phyloP scores from a whole-genome alignment of 202 grass and related monocot genomes.

The Hordeum pubiflorum region DNA sequence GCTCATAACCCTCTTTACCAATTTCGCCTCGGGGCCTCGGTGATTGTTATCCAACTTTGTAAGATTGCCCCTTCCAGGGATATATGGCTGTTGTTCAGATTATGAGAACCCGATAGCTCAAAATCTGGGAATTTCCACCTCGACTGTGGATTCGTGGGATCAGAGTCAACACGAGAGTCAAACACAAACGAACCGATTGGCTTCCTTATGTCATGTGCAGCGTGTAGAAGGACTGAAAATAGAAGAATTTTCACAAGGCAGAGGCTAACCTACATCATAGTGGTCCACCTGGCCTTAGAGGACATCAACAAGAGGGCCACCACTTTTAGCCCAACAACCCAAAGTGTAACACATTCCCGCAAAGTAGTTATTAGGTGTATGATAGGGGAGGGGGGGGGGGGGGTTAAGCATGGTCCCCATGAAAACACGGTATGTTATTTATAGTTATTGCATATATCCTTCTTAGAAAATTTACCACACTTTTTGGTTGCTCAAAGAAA shows the following conservation, averaged over 20 bases:
- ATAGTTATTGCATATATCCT: background rate
- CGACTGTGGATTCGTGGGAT: background rate
- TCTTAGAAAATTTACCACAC: background rate
- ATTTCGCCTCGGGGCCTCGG: background rate
- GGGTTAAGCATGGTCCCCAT: background rate
- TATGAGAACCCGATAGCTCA: background rate
- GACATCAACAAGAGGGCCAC: too few species aligned
- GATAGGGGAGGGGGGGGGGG: background rate
- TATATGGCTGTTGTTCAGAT: background rate
- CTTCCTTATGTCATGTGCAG: background rate
- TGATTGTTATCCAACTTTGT: background rate
- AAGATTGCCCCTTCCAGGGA: background rate
- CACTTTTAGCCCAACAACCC: too few species aligned
- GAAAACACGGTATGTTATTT: background rate
- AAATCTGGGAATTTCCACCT: background rate
- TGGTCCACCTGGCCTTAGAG: background rate
- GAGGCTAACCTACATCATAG: background rate
- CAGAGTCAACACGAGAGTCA: too few species aligned
- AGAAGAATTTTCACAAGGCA: background rate
- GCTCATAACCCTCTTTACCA: too few species aligned
- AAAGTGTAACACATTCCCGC: background rate
- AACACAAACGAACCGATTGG: too few species aligned
- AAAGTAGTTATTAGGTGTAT: background rate
- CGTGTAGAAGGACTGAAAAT: background rate
- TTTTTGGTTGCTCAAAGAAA: background rate